Evolutionary conservation across 78 protist species (phyloP).

Genomic region (Reticulomyxa filosa): DNA sequence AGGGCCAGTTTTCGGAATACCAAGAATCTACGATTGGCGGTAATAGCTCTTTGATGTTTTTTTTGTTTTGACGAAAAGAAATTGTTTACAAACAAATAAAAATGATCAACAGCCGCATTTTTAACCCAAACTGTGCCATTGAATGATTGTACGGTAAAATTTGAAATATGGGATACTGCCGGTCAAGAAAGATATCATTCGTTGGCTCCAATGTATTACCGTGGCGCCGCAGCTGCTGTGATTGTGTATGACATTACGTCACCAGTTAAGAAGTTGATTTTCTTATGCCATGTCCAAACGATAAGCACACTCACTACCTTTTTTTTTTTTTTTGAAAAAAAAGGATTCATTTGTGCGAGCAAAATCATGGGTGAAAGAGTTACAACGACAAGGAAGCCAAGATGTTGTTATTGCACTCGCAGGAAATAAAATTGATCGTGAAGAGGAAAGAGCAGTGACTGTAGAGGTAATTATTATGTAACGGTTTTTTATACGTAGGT

Average conservation of each 20-base stretch:
- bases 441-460: slow-evolving; percentile 39
- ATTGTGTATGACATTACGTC: slow-evolving; percentile 73
- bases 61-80: neutral
- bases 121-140: slow-evolving; percentile 72
- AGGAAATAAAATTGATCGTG: slow-evolving; percentile 88
- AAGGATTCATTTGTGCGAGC: slow-evolving; percentile 56
- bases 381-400: slow-evolving; percentile 81
- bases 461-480: slow-evolving; percentile 3
- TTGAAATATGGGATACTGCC: slow-evolving; percentile 83
- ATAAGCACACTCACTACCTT: too few relatives aligned
- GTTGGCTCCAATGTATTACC: slow-evolving; percentile 86
- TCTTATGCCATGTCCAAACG: neutral
- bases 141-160: slow-evolving; percentile 74
- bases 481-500: neutral
- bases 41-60: neutral
- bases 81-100: neutral
- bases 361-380: slow-evolving; percentile 77
- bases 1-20: slow-evolving; percentile 77
- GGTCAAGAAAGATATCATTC: slow-evolving; percentile 57
- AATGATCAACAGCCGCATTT: slow-evolving; percentile 58
- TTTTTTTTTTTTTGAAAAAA: neutral
- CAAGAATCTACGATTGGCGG: slow-evolving; percentile 92
- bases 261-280: neutral
- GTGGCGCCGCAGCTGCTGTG: slow-evolving; percentile 83
- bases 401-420: slow-evolving; percentile 79